Conservation (phyloP, 192 early-diverging fungal species). For the Piromyces sp. region DNA sequence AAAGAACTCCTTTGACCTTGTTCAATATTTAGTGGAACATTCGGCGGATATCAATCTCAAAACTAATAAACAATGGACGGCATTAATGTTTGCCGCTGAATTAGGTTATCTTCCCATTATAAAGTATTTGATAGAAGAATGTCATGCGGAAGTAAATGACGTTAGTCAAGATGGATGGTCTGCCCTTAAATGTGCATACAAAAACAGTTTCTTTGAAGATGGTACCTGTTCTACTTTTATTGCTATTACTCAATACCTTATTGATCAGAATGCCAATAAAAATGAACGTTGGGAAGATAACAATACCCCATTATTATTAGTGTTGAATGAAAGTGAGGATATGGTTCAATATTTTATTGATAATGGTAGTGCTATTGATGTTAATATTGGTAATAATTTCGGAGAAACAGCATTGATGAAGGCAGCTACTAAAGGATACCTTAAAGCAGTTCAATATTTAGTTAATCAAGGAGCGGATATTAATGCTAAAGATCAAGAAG, state of each 20-base stretch:
- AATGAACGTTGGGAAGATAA: not conserved
- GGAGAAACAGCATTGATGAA: not conserved
- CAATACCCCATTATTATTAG: not conserved
- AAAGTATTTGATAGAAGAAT: not conserved
- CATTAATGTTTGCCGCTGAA: not conserved
- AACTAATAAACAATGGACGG: not conserved
- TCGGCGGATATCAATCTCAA: not conserved
- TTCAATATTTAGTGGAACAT: not conserved
- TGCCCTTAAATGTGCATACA: not conserved
- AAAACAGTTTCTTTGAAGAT: not conserved
- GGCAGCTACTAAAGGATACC: not conserved
- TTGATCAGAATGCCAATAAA: not conserved
- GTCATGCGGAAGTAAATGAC: not conserved
- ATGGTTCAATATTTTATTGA: not conserved
- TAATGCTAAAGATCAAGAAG: not conserved
- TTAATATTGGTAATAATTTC: not conserved
- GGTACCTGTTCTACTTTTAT: not conserved
- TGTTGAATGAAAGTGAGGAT: not conserved
- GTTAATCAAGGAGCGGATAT: not conserved
- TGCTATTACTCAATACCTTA: not conserved
- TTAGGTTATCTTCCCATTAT: not conserved
- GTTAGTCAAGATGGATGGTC: not conserved
- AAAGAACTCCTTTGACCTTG: not conserved
- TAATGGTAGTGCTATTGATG: not conserved
- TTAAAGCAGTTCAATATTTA: not conserved